Evolutionary conservation across 495 filamentous ascomycete species (phyloP).

Genomic region (Penicillium macrosclerotiorum): DNA sequence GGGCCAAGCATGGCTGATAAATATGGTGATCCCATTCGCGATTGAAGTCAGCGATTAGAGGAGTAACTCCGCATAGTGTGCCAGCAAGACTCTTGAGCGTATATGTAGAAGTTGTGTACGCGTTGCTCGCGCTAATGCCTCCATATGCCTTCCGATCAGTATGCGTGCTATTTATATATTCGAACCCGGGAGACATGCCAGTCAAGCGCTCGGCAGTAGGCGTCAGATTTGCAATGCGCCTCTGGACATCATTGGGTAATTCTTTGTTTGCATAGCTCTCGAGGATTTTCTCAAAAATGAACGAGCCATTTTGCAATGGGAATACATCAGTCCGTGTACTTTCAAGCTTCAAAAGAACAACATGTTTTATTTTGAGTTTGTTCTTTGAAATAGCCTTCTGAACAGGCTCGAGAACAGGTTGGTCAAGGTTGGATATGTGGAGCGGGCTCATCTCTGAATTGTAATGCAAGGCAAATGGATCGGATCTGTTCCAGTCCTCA

Average conservation of each 20-base stretch:
- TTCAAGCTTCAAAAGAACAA: slow-evolving; percentile 47
- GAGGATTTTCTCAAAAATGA: slow-evolving; percentile 39
- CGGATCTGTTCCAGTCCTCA: slow-evolving; percentile 30
- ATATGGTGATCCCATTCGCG: slow-evolving; percentile 46
- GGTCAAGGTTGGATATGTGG: slow-evolving; percentile 45
- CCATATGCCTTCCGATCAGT: slow-evolving; percentile 32
- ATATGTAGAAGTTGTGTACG: slow-evolving; percentile 44
- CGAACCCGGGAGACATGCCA: slow-evolving; percentile 39
- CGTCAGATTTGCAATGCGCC: slow-evolving; percentile 40
- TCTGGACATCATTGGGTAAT: slow-evolving; percentile 26
- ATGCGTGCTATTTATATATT: slow-evolving; percentile 15
- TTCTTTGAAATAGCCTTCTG: slow-evolving; percentile 28
- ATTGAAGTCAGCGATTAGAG: slow-evolving; percentile 50
- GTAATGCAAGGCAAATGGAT: slow-evolving; percentile 31
- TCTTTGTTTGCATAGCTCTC: slow-evolving; percentile 29
- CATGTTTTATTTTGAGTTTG: slow-evolving; percentile 47
- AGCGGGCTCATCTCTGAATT: slow-evolving; percentile 38
- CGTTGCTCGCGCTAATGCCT: slow-evolving; percentile 44
- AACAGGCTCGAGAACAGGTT: slow-evolving; percentile 35
- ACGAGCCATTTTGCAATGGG: slow-evolving; percentile 43
- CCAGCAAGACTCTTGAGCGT: slow-evolving; percentile 48
- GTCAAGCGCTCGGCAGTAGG: slow-evolving; percentile 43
- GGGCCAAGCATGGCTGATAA: slow-evolving; percentile 50
- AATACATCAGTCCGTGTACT: slow-evolving; percentile 51
- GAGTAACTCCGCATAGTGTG: slow-evolving; percentile 46